Evolutionary conservation across 805 yeast species (phyloP).

Genomic region (Saccharomycopsis sp.): DNA sequence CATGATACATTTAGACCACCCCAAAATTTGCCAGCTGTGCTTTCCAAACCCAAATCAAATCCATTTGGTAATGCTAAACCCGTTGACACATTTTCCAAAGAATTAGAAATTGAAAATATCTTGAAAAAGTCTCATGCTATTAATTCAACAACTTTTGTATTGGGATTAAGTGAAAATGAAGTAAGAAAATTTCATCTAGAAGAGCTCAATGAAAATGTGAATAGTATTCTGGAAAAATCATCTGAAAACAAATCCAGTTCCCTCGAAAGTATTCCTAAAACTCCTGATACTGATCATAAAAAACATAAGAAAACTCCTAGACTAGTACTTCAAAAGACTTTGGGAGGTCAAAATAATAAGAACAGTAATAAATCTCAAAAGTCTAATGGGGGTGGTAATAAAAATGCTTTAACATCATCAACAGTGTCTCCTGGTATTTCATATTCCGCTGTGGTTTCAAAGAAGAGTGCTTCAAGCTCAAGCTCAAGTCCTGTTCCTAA

Average conservation of each 20-base stretch:
- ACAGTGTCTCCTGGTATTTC: conserved; percentile 10
- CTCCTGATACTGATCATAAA: too few species aligned
- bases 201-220: neutral
- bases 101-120: conserved; percentile 28
- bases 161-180: conserved; percentile 1
- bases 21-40: neutral
- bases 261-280: too few species aligned
- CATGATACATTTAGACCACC: conserved; percentile 1
- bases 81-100: conserved; percentile 32
- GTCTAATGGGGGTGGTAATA: neutral
- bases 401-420: neutral
- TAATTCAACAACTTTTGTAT: conserved; percentile 16
- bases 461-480: neutral
- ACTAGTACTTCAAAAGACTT: neutral
- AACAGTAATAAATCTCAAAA: too few species aligned
- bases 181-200: neutral
- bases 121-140: conserved; percentile 13
- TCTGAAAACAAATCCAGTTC: neutral
- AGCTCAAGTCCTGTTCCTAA: neutral
- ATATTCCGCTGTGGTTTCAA: conserved; percentile 9
- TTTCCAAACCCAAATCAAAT: conserved; percentile 24
- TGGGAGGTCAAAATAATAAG: neutral
- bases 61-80: conserved; percentile 42
- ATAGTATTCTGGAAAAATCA: neutral
- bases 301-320: neutral